Evolutionary conservation across 208 protist genomes (phyloP).

Genomic region (Willaertia magna): DNA sequence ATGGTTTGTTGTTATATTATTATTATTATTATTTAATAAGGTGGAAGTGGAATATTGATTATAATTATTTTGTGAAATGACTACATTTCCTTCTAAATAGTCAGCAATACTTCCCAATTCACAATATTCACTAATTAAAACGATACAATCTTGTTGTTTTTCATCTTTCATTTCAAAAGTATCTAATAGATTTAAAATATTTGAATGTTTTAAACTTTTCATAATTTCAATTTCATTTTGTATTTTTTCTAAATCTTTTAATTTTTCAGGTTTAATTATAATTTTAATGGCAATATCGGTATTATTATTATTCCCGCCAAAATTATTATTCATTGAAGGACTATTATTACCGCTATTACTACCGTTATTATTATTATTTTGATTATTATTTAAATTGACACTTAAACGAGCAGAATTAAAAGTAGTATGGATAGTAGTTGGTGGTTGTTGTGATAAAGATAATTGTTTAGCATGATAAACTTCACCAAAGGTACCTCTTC

Average conservation of each 20-base stretch:
- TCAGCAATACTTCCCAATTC: background rate
- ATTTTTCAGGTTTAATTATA: background rate
- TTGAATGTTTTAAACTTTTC: background rate
- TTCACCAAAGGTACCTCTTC: background rate
- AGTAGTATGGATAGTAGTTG: too few species aligned
- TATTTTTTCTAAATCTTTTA: background rate
- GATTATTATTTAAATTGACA: too few species aligned
- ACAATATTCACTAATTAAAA: background rate
- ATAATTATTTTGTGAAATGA: too few species aligned
- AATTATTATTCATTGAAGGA: too few species aligned
- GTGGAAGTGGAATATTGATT: too few species aligned
- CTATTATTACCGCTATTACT: too few species aligned
- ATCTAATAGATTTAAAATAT: background rate
- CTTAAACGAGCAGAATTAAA: too few species aligned
- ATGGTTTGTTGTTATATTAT: too few species aligned
- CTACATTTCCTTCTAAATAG: background rate
- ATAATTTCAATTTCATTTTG: conserved; percentile 1
- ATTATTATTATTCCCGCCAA: background rate
- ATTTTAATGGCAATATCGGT: background rate
- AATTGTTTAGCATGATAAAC: background rate
- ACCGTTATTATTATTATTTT: too few species aligned
- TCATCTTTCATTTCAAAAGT: background rate
- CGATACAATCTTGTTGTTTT: background rate
- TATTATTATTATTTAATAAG: too few species aligned
- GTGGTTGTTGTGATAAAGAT: too few species aligned